phyloP scores from a whole-genome alignment of 2,329 filamentous ascomycete genomes.

The Grosmannia serpens region DNA sequence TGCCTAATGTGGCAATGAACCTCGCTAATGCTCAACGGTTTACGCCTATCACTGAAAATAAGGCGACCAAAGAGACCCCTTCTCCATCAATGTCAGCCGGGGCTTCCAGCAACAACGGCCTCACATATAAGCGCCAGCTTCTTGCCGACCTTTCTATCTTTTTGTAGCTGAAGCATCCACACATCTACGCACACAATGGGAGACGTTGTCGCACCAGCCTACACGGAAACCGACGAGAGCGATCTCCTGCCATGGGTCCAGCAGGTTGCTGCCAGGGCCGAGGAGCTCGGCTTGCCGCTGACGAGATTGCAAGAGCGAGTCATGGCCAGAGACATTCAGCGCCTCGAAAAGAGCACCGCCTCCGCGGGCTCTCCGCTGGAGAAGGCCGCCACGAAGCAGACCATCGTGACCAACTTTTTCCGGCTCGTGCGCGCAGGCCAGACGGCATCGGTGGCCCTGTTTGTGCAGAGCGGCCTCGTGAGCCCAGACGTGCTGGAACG shows the following conservation, averaged over 20 bases:
- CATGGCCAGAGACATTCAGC: not conserved
- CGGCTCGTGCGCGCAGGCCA: conserved; percentile 8
- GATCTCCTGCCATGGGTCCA: conserved; percentile 6
- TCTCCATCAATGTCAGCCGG: no score
- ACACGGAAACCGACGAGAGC: conserved; percentile 9
- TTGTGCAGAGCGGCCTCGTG: conserved; percentile 23
- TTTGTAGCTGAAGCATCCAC: no score
- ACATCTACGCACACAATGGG: not conserved
- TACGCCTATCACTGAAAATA: no score
- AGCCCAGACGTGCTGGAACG: conserved; percentile 23
- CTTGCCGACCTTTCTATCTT: no score
- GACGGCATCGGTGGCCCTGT: conserved; percentile 18
- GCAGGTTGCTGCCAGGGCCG: conserved; percentile 3
- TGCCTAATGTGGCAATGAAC: no score
- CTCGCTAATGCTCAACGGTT: no score
- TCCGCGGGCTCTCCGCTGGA: not conserved
- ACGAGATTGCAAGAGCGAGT: conserved; percentile 2
- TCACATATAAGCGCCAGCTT: no score
- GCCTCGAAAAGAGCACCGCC: not conserved
- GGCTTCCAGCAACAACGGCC: no score
- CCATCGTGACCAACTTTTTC: conserved; percentile 8
- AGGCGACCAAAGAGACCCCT: no score
- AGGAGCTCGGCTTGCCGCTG: conserved; percentile 12
- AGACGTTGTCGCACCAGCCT: conserved; percentile 7
- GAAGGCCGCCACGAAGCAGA: not conserved